Percentiles rank a stretch among this genome's conserved stretches.
These are phyloP conservation scores for Clavispora vitiphila DNA, from an alignment of 805 yeast genomes.

Conservation along the genomic window DNA sequence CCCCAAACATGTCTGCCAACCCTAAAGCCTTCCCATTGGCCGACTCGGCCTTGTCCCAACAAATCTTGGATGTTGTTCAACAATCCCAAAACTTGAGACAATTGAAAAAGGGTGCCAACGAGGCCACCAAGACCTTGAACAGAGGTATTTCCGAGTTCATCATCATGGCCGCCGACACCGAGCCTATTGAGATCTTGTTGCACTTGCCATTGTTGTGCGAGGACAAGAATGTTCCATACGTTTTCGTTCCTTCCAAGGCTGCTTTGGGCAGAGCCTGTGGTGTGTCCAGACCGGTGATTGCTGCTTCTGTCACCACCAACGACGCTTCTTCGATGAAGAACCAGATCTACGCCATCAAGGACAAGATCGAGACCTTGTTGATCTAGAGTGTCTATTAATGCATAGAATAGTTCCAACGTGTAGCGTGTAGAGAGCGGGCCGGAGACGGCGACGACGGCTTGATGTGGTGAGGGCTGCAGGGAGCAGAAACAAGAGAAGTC, in stretches of 20 bases:
- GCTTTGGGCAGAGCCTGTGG: constrained; percentile 99
- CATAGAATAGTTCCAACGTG: not conserved
- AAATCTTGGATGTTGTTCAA: constrained; percentile 95
- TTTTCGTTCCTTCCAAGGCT: constrained; percentile 95
- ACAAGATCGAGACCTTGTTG: constrained; percentile 96
- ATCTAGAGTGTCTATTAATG: constrained; percentile 45
- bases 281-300: constrained; percentile 98
- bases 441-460: no score
- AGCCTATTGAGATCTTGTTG: constrained; percentile 94
- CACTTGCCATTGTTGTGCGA: constrained; percentile 97
- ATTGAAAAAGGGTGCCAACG: constrained; percentile 97
- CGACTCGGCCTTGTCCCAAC: constrained; percentile 91
- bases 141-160: constrained; percentile 98
- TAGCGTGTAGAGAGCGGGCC: not conserved
- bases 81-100: constrained; percentile 98
- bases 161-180: constrained; percentile 95
- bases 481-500: no score
- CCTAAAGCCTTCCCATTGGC: constrained; percentile 99
- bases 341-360: constrained; percentile 97
- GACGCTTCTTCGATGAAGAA: constrained; percentile 96
- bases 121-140: constrained; percentile 95
- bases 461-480: no score
- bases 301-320: constrained; percentile 96
- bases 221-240: constrained; percentile 84
- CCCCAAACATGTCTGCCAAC: constrained; percentile 69